These are phyloP conservation scores for Blechomonas ayalai DNA, from an alignment of 208 protist genomes.

Conservation along the genomic window DNA sequence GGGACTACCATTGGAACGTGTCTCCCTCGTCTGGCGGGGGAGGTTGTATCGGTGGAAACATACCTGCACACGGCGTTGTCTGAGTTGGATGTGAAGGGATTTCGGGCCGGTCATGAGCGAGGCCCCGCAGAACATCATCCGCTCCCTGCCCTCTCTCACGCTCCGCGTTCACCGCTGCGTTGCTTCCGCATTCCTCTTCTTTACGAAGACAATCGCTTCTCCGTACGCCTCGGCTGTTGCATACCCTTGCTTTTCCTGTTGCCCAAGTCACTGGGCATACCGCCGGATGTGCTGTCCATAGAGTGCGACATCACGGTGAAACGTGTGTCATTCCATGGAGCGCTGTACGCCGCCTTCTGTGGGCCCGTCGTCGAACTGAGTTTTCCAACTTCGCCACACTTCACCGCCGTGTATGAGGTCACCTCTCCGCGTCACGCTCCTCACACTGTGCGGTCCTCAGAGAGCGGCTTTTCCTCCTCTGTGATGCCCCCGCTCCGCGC, in stretches of 20 bases:
- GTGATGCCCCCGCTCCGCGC: neutral
- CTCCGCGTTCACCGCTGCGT: conserved; percentile 23
- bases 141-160: neutral
- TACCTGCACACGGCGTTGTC: neutral
- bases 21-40: conserved; percentile 54
- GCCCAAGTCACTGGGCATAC: conserved; percentile 35
- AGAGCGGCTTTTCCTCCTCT: neutral
- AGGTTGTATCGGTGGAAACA: conserved; percentile 48
- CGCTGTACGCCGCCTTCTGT: conserved; percentile 47
- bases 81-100: no score
- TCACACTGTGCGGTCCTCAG: no score
- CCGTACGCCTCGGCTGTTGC: conserved; percentile 39
- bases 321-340: conserved; percentile 44
- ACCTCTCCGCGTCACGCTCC: conserved; percentile 2
- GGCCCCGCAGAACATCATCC: no score
- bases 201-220: conserved; percentile 69
- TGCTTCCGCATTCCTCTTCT: conserved; percentile 55
- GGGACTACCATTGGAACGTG: conserved; percentile 36
- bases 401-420: conserved; percentile 51
- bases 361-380: conserved; percentile 47
- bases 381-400: conserved; percentile 55
- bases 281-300: conserved; percentile 56
- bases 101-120: no score
- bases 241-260: conserved; percentile 46
- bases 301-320: conserved; percentile 39